phyloP scores from a whole-genome alignment of 2,329 filamentous ascomycete species.

The Cryphonectria naterciae region DNA sequence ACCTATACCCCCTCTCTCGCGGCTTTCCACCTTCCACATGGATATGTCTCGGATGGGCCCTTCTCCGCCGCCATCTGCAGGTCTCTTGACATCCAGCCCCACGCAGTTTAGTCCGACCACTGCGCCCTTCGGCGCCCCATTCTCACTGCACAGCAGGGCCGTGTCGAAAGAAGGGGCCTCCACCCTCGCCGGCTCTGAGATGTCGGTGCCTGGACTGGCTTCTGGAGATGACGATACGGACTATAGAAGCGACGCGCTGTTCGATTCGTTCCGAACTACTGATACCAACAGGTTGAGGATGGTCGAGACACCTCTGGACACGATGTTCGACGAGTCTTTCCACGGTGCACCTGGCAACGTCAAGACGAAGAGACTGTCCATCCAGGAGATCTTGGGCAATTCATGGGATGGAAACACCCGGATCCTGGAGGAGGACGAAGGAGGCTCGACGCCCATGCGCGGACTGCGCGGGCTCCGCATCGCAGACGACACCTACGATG shows the following conservation, averaged over 20 bases:
- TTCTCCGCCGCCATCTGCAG: slow-evolving; percentile 45
- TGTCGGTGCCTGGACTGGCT: slow-evolving; percentile 65
- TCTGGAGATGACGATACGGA: slow-evolving; percentile 78
- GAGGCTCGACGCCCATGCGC: slow-evolving; percentile 54
- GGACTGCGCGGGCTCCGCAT: slow-evolving; percentile 38
- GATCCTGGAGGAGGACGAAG: slow-evolving; percentile 68
- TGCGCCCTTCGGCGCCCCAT: slow-evolving; percentile 32
- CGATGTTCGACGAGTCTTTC: slow-evolving; percentile 80
- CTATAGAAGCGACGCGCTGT: slow-evolving; percentile 76
- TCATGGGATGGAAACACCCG: slow-evolving; percentile 59
- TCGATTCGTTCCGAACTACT: slow-evolving; percentile 74
- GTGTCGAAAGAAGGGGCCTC: slow-evolving; percentile 59
- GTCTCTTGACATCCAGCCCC: slow-evolving; percentile 45
- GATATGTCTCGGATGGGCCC: slow-evolving; percentile 54
- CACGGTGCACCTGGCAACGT: slow-evolving; percentile 58
- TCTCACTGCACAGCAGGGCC: slow-evolving; percentile 47
- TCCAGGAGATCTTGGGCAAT: slow-evolving; percentile 61
- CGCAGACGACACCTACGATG: slow-evolving; percentile 32
- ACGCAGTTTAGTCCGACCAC: slow-evolving; percentile 46
- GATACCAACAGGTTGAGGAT: slow-evolving; percentile 69
- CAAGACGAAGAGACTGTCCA: slow-evolving; percentile 60
- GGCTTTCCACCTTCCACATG: slow-evolving; percentile 58
- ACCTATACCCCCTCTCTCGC: slow-evolving; percentile 59
- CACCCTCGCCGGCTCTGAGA: slow-evolving; percentile 71
- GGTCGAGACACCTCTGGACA: slow-evolving; percentile 73